Base-by-base conservation (phyloP, 176 grass and related monocot genomes). In the Musa itinerans region DNA sequence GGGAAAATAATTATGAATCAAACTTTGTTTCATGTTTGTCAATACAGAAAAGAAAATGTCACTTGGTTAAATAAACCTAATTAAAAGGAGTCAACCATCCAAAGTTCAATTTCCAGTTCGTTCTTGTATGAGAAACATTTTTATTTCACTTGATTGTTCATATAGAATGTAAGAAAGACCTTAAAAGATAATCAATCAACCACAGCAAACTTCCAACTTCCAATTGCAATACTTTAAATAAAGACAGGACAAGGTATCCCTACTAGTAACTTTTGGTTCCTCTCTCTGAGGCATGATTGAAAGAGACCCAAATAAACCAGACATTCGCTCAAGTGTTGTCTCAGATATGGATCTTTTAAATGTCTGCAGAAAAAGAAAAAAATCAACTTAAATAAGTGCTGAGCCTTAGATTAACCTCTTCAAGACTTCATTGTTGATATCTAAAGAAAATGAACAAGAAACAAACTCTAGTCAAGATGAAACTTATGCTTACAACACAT, bases 301-400 rank as follows among this genome's bases (percentile, higher is more conserved):
- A 79, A 96, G 73, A 82, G 88, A 96, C 76, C 84, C 86, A 15
- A 96, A 77, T 26, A 96, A 85, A 65, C 72, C 81, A 22, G 88
- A 91, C 70, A 96, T 79, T 73, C 63, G 82, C 65, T 91, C 88
- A 24, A 96, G 92, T 5, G 88, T 83, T 15, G 88, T 91, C 81
- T 81, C 83, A 9, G 92, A 96, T 69, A 96, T 91, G 23, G 92
- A 91, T 80, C 88, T 90, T 89, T 78, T 89, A 71, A 91, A 75
- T 19, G 82, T 10, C 90, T 92, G 69, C 53, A 58, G 19, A 73
- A 63, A 83, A 87, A 73, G 55, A 81, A 74, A 57, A 51, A 63
- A 17, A 43, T 6, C 34, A 48, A 79, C 0, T 7, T 16, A 50
- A 59, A 50, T 11, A 19, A 70, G 17, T 20, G 17, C 9, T 10